A percentile compares a stretch with the other conserved stretches of the same genome.
Evolutionary conservation across 768 basidiomycete species (phyloP).

Genomic region (Hortiboletus campestris): DNA sequence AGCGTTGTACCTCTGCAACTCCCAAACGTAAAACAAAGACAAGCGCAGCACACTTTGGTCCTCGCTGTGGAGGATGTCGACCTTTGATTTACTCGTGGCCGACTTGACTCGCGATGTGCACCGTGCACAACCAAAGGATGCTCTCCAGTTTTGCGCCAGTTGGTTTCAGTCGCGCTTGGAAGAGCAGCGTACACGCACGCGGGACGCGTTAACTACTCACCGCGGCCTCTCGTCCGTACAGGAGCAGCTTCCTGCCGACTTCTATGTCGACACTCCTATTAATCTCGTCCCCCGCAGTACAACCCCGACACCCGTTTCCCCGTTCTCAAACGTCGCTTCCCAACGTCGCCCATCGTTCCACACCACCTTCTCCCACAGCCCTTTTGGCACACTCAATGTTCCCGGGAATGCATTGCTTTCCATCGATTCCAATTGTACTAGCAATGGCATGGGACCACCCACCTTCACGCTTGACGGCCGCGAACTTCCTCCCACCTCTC

Average conservation of each 20-base stretch:
- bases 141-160: conserved; percentile 88
- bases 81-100: conserved; percentile 77
- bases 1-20: conserved; percentile 3
- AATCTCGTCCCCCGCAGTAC: conserved; percentile 30
- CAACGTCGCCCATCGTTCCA: conserved; percentile 55
- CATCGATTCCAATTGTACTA: conserved; percentile 37
- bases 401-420: conserved; percentile 76
- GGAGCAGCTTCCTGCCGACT: conserved; percentile 53
- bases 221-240: conserved; percentile 48
- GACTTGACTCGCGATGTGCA: conserved; percentile 86
- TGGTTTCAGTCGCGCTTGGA: conserved; percentile 92
- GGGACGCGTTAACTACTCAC: conserved; percentile 54
- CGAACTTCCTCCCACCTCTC: conserved; percentile 61
- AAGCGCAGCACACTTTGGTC: neutral
- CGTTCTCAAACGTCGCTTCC: conserved; percentile 50
- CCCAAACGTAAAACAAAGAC: conserved; percentile 12
- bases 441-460: conserved; percentile 42
- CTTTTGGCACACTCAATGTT: conserved; percentile 78
- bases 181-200: conserved; percentile 74
- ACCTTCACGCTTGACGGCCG: conserved; percentile 59
- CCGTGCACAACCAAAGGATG: conserved; percentile 85
- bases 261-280: conserved; percentile 55
- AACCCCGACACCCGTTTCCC: conserved; percentile 47
- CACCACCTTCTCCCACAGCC: conserved; percentile 54
- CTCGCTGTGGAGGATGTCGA: conserved; percentile 44